Conservation (phyloP, 495 filamentous ascomycete genomes). For the Friedmanniomyces endolithicus region DNA sequence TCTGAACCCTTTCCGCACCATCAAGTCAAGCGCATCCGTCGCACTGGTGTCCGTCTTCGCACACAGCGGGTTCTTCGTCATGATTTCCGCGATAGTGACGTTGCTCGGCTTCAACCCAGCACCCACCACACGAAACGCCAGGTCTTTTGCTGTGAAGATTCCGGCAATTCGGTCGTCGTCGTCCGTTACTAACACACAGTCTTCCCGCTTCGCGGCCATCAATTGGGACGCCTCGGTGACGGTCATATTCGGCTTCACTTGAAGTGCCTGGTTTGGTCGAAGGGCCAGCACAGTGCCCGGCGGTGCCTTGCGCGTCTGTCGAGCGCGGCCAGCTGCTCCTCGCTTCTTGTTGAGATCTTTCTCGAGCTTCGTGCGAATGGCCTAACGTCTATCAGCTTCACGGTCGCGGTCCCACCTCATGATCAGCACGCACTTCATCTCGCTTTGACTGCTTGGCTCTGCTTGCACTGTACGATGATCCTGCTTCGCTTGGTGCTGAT, state of each 20-base stretch:
- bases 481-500: conserved; percentile 49
- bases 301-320: conserved; percentile 81
- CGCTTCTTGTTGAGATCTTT: conserved; percentile 97
- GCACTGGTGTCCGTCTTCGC: conserved; percentile 95
- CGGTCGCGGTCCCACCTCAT: not conserved
- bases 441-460: conserved; percentile 89
- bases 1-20: conserved; percentile 96
- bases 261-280: conserved; percentile 86
- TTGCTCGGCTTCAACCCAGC: conserved; percentile 79
- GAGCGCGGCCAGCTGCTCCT: conserved; percentile 57
- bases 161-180: conserved; percentile 95
- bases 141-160: conserved; percentile 98
- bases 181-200: conserved; percentile 97
- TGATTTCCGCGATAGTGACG: conserved; percentile 92
- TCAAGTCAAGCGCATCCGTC: conserved; percentile 90
- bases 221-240: conserved; percentile 95
- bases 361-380: conserved; percentile 92
- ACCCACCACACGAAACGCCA: conserved; percentile 93
- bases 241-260: conserved; percentile 91
- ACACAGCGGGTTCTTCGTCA: conserved; percentile 98
- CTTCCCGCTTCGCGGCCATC: conserved; percentile 97
- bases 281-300: conserved; percentile 91
- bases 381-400: conserved; percentile 39
- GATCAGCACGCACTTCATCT: conserved; percentile 68
- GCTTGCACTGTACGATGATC: conserved; percentile 71